Base-by-base conservation (phyloP, 768 basidiomycete genomes). In the Mycena amicta region DNA sequence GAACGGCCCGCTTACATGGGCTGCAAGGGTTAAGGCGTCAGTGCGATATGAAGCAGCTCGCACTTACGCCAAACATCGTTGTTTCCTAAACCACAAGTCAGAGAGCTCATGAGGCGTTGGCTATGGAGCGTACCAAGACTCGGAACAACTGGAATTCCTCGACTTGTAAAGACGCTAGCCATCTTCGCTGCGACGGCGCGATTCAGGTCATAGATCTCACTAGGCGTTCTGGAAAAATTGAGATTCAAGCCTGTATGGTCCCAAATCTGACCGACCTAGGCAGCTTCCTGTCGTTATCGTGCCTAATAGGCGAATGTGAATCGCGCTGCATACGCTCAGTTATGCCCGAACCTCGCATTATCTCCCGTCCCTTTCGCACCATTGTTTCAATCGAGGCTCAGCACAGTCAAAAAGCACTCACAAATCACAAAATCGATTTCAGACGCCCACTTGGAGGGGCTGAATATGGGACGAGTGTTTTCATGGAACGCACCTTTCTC, bases 401-500 rank as follows among this genome's bases (percentile, higher is more conserved):
- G 16, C 31, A 11, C 26, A 18, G 20, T 16, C 1, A 25, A 29
- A 20, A 15, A 22, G 40, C 56, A 77, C 82, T 65, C 67, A 90
- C 91, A 95, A 31, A 97, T 79, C 29, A 97, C 92, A 70, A 95
- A 97, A 68, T 97, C 94, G 37, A 97, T 82, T 65, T 95, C 86
- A 58, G 83, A 78, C 40, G 87, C 83, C 92, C 92, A 95, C 60
- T 64, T n/a, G n/a, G n/a, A n/a, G n/a, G n/a, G n/a, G 5, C 26
- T 8, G 6, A 13, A 5, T 18, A 39, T 4, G 5, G 8, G 37
- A 26, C 40, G 43, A 15, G 22, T 16, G 43, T 45, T 45, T n/a
- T 13, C 15, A 55, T 6, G 13, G 29, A 22, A n/a, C 13, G 8
- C 43, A 59, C 61, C 55, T 91, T 81, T 63, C 85, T 79, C 52